Percentiles rank a stretch among this genome's conserved stretches.
These are phyloP conservation scores for Boletus tomentosulus DNA, from an alignment of 768 basidiomycete genomes.

Conservation along the genomic window DNA sequence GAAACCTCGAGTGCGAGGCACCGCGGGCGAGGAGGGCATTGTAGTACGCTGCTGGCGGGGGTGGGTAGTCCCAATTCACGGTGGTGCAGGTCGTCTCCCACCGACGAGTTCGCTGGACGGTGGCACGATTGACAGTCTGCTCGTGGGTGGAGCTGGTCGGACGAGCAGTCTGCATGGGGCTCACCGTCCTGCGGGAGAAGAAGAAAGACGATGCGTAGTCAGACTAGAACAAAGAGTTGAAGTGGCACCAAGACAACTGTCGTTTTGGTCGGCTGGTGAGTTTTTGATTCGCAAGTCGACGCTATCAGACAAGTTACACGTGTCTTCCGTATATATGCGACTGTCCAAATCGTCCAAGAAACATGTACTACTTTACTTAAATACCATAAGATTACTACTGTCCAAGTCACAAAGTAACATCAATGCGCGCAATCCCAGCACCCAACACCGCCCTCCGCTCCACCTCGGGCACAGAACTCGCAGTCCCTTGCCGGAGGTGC, in stretches of 20 bases:
- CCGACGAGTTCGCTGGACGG: constrained; percentile 5
- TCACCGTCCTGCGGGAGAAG: background rate
- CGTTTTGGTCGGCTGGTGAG: background rate
- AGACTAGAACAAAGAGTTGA: background rate
- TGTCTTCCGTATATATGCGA: background rate
- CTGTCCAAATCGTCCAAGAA: background rate
- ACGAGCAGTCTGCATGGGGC: constrained; percentile 10
- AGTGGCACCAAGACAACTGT: background rate
- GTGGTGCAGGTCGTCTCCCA: constrained; percentile 1
- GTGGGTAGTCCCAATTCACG: constrained; percentile 22
- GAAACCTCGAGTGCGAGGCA: constrained; percentile 25
- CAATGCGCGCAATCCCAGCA: constrained; percentile 26
- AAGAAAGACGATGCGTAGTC: background rate
- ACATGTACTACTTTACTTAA: constrained; percentile 2
- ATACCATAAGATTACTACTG: constrained; percentile 15
- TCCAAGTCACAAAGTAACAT: constrained; percentile 18
- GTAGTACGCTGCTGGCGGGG: constrained; percentile 10
- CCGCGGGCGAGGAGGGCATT: constrained; percentile 23
- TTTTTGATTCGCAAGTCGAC: constrained; percentile 10
- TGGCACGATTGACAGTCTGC: background rate
- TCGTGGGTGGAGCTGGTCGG: constrained; percentile 10
- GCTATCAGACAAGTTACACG: constrained; percentile 15
- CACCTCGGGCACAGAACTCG: constrained; percentile 19
- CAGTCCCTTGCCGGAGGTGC: constrained; percentile 18
- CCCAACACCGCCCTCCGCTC: constrained; percentile 18